Evolutionary conservation across 306 rosid genomes (phyloP).

Genomic region (Malus fusca): DNA sequence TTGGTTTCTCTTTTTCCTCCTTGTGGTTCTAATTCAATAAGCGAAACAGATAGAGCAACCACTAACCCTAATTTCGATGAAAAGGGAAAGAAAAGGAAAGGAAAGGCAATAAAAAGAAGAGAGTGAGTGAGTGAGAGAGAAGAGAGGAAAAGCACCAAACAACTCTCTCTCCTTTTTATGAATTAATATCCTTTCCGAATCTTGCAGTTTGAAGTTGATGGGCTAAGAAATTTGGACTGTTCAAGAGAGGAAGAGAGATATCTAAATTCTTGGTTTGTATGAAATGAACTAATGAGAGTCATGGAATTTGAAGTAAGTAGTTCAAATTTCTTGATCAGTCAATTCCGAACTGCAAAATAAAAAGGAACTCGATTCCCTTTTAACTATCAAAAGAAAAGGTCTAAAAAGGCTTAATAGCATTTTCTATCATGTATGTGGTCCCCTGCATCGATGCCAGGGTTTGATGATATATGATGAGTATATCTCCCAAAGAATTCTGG

Average conservation of each 20-base stretch:
- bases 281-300: no score
- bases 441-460: conserved; percentile 19
- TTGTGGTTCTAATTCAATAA: not conserved
- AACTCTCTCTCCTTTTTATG: not conserved
- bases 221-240: rapidly evolving
- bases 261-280: no score
- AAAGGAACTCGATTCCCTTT: no score
- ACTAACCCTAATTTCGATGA: not conserved
- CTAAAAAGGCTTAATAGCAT: not conserved
- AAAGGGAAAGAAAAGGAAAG: not conserved
- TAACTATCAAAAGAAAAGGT: not conserved
- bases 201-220: rapidly evolving
- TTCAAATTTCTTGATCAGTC: no score
- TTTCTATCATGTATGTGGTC: conserved; percentile 16
- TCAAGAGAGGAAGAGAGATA: no score
- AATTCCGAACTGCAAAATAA: no score
- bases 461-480: not conserved
- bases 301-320: no score
- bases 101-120: not conserved
- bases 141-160: not conserved
- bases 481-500: conserved; percentile 8
- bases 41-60: not conserved
- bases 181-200: not conserved
- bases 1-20: not conserved
- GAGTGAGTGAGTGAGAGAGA: not conserved